Evolutionary conservation across 176 grass and related monocot genomes (phyloP).

Genomic region (Calamus simplicifolius): DNA sequence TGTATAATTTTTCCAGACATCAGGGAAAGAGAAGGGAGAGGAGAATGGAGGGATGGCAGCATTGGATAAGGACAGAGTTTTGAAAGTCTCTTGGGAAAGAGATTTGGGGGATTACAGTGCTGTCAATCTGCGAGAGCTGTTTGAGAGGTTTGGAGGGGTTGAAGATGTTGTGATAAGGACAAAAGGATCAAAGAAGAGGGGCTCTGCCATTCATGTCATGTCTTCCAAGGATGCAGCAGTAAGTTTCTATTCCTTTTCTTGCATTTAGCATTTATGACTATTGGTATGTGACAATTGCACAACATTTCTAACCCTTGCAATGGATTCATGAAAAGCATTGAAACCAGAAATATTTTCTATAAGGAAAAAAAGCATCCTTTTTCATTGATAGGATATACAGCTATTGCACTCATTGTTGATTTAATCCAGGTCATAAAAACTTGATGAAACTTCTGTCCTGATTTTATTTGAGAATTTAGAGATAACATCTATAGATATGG

Average conservation of each 20-base stretch:
- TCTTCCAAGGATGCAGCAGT: slow-evolving; percentile 68
- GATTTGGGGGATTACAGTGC: slow-evolving; percentile 54
- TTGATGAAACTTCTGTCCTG: too few relatives aligned
- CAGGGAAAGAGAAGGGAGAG: slow-evolving; percentile 32
- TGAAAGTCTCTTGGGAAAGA: slow-evolving; percentile 91
- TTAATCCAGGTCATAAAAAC: too few relatives aligned
- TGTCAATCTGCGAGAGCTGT: slow-evolving; percentile 52
- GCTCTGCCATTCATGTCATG: slow-evolving; percentile 79
- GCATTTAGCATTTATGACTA: neutral
- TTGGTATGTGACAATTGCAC: too few relatives aligned
- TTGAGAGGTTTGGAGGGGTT: slow-evolving; percentile 66
- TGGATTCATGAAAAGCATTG: too few relatives aligned
- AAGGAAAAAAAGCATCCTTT: too few relatives aligned
- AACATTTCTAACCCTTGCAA: too few relatives aligned
- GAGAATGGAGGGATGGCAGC: slow-evolving; percentile 5
- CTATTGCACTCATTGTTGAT: too few relatives aligned
- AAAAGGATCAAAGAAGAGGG: slow-evolving; percentile 64
- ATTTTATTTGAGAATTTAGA: too few relatives aligned
- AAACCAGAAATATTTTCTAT: too few relatives aligned
- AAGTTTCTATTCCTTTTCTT: slow-evolving; percentile 22
- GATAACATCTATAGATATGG: too few relatives aligned
- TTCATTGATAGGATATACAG: too few relatives aligned
- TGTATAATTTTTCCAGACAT: slow-evolving; percentile 17
- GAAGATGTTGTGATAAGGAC: slow-evolving; percentile 77
- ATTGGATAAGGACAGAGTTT: slow-evolving; percentile 46